Evolutionary conservation across 73 alveolate species (phyloP).

Genomic region (Tetrahymena borealis): DNA sequence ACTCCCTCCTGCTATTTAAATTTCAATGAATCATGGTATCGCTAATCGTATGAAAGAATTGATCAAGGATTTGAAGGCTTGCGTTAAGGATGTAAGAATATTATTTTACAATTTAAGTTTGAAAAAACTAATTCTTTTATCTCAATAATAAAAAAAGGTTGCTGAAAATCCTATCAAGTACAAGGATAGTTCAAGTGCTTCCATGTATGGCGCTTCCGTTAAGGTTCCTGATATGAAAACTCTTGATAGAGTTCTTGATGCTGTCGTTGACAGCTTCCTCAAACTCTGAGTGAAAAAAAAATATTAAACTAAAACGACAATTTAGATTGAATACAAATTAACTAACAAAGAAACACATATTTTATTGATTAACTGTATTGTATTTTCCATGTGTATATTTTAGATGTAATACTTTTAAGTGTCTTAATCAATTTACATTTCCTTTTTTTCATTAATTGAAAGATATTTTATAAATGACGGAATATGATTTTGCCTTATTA

Average conservation of each 20-base stretch:
- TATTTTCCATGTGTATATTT: no score
- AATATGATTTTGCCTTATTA: no score
- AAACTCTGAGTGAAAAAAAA: neutral
- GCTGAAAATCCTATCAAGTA: neutral
- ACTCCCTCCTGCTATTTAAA: neutral
- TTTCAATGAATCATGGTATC: neutral
- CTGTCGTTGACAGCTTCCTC: neutral
- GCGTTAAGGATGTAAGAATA: neutral
- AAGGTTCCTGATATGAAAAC: neutral
- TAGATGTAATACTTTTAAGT: no score
- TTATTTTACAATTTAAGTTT: neutral
- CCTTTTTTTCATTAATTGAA: no score
- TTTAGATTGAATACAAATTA: neutral
- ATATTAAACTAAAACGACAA: neutral
- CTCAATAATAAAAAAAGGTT: neutral
- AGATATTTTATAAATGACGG: no score
- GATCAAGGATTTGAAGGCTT: neutral
- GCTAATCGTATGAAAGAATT: neutral
- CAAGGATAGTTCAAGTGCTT: neutral
- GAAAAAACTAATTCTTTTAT: neutral
- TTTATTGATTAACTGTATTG: no score
- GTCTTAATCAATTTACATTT: no score
- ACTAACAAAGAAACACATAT: no score
- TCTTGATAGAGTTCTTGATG: neutral
- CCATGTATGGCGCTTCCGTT: neutral